Evolutionary conservation across 805 yeast species (phyloP).

Genomic region (Torulaspora maleeae): DNA sequence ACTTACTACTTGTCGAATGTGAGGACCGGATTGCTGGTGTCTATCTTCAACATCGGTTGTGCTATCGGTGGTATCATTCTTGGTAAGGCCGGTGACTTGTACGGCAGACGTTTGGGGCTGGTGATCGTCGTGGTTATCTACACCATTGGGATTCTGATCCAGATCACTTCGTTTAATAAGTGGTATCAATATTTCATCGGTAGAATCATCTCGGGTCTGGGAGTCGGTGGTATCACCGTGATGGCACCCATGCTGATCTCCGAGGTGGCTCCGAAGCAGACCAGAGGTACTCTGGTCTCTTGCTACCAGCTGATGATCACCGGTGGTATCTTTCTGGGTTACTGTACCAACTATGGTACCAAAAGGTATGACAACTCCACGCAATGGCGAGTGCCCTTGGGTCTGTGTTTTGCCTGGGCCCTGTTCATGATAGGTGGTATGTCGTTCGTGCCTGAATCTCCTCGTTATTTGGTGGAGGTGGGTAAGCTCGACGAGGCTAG

Average conservation of each 20-base stretch:
- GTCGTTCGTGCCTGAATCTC: constrained; percentile 67
- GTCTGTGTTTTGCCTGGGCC: constrained; percentile 48
- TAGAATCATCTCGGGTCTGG: constrained; percentile 63
- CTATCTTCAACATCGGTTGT: constrained; percentile 67
- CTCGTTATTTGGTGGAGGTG: constrained; percentile 57
- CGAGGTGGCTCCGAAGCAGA: constrained; percentile 34
- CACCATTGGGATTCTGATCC: constrained; percentile 62
- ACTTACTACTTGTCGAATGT: constrained; percentile 45
- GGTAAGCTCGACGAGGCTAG: constrained; percentile 58
- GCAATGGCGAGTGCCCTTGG: constrained; percentile 73
- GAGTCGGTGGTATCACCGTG: constrained; percentile 74
- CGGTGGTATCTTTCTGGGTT: constrained; percentile 69
- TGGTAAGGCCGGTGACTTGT: constrained; percentile 53
- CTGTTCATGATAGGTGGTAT: constrained; percentile 36
- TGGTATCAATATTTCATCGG: constrained; percentile 74
- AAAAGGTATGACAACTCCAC: constrained; percentile 38
- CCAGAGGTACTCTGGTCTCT: constrained; percentile 68
- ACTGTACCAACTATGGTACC: constrained; percentile 65
- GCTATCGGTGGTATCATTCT: constrained; percentile 63
- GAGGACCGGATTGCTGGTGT: constrained; percentile 52
- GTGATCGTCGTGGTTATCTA: constrained; percentile 57
- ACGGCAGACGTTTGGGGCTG: constrained; percentile 61
- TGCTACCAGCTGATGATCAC: constrained; percentile 69
- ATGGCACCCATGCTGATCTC: constrained; percentile 69
- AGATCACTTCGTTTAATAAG: constrained; percentile 47